Percentiles rank a stretch among this genome's conserved stretches.
Evolutionary conservation across 331 rosid species (phyloP).

Genomic region (Ulmus americana): DNA sequence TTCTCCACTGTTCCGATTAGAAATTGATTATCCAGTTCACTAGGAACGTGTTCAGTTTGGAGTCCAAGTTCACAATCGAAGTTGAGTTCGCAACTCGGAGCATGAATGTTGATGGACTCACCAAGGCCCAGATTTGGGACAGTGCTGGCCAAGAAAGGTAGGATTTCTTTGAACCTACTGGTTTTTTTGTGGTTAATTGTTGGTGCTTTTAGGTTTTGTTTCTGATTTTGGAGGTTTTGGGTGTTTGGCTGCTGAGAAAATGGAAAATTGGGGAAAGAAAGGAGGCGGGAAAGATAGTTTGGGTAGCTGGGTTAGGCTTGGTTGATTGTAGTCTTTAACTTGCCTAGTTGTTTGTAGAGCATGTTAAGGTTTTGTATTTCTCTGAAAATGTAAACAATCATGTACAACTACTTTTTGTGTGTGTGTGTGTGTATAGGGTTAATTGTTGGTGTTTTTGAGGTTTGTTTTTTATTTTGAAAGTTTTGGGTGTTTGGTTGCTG

Average conservation of each 20-base stretch:
- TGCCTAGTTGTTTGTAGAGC: not conserved
- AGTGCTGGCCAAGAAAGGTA: slow-evolving; percentile 57
- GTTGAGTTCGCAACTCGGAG: slow-evolving; percentile 58
- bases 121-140: slow-evolving; percentile 60
- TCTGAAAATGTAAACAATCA: no score
- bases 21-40: slow-evolving; percentile 19
- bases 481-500: no score
- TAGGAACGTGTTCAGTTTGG: slow-evolving; percentile 51
- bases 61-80: slow-evolving; percentile 53
- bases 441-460: no score
- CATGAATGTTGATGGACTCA: slow-evolving; percentile 38
- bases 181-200: not conserved
- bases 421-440: no score
- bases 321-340: no score
- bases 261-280: not conserved
- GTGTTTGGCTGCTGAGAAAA: slow-evolving; percentile 7
- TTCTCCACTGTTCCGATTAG: no score
- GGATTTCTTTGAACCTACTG: not conserved
- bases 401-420: no score
- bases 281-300: not conserved
- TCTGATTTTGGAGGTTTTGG: not conserved
- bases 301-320: no score
- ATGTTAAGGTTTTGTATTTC: not conserved
- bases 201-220: slow-evolving; percentile 16
- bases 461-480: no score